Base-by-base conservation (phyloP, 106 monocot species). In the Xerophyta viscosa region DNA sequence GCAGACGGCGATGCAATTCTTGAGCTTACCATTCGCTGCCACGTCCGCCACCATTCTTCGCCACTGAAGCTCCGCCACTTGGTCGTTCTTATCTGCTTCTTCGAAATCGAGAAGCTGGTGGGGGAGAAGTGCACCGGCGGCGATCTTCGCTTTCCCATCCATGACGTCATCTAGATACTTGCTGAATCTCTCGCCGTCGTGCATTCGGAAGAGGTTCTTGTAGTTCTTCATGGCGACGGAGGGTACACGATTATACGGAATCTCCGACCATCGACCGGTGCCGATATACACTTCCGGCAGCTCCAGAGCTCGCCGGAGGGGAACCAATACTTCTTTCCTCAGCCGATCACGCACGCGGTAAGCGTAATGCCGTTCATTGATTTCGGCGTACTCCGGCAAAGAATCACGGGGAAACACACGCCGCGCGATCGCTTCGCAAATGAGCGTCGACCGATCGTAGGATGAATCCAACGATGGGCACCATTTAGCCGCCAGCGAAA, bases 201-300 rank as follows among this genome's bases (percentile, higher is more conserved):
- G 78, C 51, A 82, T 65, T 33, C 12, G 9, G 62, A 87, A 87
- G 26, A 75, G 48, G 7, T 73, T 37, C 13, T 70, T 81, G 66
- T 82, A 87, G 56, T 55, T 82, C 62, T 78, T 87, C 87, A 87
- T 87, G 67, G 87, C 87, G 26, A 87, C 87, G 15, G 81, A 87
- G 15, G 87, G 77, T 21, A 87, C 87, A n/a, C 87, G 73, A 51
- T 71, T 62, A 71, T 87, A 87, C 2, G 82, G 80, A 23, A 82
- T 67, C 29, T 39, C 22, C 6, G 19, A n/a, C 6, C 19, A 20
- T 60, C 48, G 77, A 81, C 48, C 13, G 19, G 68, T 61, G 48
- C 67, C 57, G 44, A 82, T 87, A 47, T 77, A 86, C 0, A 86
- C 80, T 65, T 81, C 86, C 6, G 86, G 86, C 12, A 86, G 60